These are phyloP conservation scores for Penicillium lividum DNA, from an alignment of 495 filamentous ascomycete species.

Conservation along the genomic window DNA sequence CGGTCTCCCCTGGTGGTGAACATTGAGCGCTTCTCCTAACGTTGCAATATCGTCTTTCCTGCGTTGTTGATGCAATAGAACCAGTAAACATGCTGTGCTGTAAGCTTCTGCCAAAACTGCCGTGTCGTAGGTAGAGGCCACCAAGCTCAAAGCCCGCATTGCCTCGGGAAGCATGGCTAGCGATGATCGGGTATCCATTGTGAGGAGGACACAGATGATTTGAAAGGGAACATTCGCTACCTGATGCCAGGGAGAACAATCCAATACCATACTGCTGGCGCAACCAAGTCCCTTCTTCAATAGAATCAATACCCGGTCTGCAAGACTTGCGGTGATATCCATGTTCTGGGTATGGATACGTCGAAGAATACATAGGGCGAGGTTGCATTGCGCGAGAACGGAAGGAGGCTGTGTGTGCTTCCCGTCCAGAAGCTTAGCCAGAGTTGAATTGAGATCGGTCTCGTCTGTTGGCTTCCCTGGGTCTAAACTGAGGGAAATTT, in stretches of 20 bases:
- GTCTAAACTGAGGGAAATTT: constrained; percentile 37
- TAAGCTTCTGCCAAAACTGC: constrained; percentile 49
- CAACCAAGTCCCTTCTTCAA: constrained; percentile 30
- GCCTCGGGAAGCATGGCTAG: constrained; percentile 46
- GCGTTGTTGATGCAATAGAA: constrained; percentile 40
- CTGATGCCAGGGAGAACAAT: constrained; percentile 52
- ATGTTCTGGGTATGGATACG: constrained; percentile 45
- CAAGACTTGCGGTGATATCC: constrained; percentile 26
- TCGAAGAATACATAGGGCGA: constrained; percentile 48
- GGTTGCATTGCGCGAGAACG: constrained; percentile 47
- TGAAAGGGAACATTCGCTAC: constrained; percentile 55
- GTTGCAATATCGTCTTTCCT: constrained; percentile 32
- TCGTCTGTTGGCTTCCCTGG: constrained; percentile 31
- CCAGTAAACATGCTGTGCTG: constrained; percentile 44
- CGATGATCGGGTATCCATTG: constrained; percentile 47
- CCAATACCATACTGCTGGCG: constrained; percentile 34
- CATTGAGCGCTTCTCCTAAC: constrained; percentile 22
- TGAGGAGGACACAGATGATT: constrained; percentile 50
- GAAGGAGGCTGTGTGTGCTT: constrained; percentile 38
- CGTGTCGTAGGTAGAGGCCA: constrained; percentile 44
- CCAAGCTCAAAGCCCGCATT: constrained; percentile 45
- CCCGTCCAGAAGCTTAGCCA: constrained; percentile 28
- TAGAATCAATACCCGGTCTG: constrained; percentile 29
- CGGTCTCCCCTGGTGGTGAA: constrained; percentile 8
- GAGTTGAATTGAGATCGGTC: constrained; percentile 29